Evolutionary conservation across 1,139 yeast species (phyloP), one percentile per base, ranked within the genome.

Genomic region (Pneumocystis wakefieldiae): DNA sequence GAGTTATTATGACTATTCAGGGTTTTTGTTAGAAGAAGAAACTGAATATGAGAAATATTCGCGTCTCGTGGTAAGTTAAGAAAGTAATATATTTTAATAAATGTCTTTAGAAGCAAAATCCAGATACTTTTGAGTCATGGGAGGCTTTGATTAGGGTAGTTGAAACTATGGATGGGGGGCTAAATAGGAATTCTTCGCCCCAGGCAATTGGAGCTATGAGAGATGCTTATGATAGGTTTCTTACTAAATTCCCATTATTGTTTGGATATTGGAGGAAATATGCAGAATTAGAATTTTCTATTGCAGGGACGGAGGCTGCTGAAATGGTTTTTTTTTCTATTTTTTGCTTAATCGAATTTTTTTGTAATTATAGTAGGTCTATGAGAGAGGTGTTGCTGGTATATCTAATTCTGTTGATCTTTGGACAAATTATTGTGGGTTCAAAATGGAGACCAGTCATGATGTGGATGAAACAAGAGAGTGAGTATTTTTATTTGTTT

Each of bases 191-290:
- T 3, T 77, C 86, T 3, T 71, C 80, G 1, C 65, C 68, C 1
- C 70, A 73, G 10, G 77, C 79, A 41, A 68, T 80, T 14, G 73
- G 75, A 24, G 69, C 79, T n/a, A 73, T 83, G 62, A 73, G 84
- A 60, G 69, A 75, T 1, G 76, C 86, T 0, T 87, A 83, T 70
- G 79, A 79, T 62, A 78, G 81, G 32, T 75, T 91, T 63, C 76
- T 92, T 15, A 75, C 74, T 1, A 78, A 80, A 64, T 90, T 79
- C 72, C 97, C 97, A 0, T 75, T 79, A 48, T 73, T 86, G 53
- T 87, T 84, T 69, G 88, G 87, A 61, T 88, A 87, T 72, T 88
- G 97, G 92, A 78, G 85, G 59, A 81, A 83, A 67, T 88, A 80
- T 71, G 95, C 96, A 0, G 76, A 79, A 32, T 76, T 82, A 74